Evolutionary conservation across 2,329 filamentous ascomycete species (phyloP), one percentile per base, ranked within the genome.

Genomic region (Botrytis fabae): DNA sequence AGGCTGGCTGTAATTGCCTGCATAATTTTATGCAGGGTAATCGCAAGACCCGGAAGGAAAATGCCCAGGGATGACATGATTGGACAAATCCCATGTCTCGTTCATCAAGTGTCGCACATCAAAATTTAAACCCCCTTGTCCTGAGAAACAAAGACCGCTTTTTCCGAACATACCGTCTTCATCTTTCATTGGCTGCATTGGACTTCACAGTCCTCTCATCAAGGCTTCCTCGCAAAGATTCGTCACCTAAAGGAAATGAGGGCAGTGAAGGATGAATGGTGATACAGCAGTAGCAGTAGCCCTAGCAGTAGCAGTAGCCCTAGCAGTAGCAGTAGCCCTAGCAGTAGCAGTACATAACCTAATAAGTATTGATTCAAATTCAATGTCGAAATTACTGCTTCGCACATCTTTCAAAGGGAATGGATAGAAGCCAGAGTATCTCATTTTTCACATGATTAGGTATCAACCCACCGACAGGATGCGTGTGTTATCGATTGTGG

Each of bases 131-230:
- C 38, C 60, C 60, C 60, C 38, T 62, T 38, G 38, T 38, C 32
- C 12, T 40, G 60, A 62, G 60, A 40, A 62, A 40, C 35, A 25
- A 62, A 62, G 60, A 62, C 60, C 60, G 35, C 14, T n/a, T n/a
- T n/a, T 63, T 63, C 61, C 35, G 61, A 63, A 42, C 40, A 12
- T 12, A 20, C 40, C 25, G 40, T 63, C 61, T 44, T 22, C 38
- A n/a, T 44, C 12, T 20, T 42, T 42, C 25, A 62, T 62, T 40
- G 60, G 38, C 16, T n/a, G 12, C 16, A 28, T 38, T 18, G 60
- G 60, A 62, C 60, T 62, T 62, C 60, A 62, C 28, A 42, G 38
- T 62, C 25, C 60, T 62, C 35, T 61, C 40, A 61, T 38, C 40
- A 38, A 61, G 59, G 32, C 59, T 61, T 40, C 32, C 35, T 38